Evolutionary conservation across 2,329 filamentous ascomycete species (phyloP), one percentile per base, ranked within the genome.

Genomic region (Chaetomiaceae sp.): DNA sequence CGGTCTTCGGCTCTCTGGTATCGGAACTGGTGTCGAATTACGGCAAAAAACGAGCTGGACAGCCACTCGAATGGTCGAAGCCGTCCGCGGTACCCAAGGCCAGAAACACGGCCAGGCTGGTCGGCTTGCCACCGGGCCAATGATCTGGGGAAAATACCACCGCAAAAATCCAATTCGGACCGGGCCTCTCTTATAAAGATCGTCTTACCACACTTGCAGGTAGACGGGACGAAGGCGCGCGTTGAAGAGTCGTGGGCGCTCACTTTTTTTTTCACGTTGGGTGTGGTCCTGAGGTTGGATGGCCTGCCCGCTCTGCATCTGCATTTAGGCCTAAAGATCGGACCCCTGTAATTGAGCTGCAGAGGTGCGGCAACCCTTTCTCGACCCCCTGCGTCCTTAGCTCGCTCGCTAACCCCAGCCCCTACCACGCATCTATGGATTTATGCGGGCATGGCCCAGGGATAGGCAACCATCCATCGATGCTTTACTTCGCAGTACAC

Each of bases 241-340:
- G 40, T 47, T 42, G 48, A 41, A 29, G 36, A 42, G 26, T 42
- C 35, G 42, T 45, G 42, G 38, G 33, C 12, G 26, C 17, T 22
- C 33, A 14, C 36, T 24, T 30, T 48, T 48, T 48, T 53, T 56
- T 49, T 48, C 15, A 30, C 10, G 29, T 30, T n/a, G 29, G 46
- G 27, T 22, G 18, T 34, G 11, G 26, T 42, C 34, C 38, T 36
- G 7, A n/a, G 29, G 29, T 48, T 47, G 29, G 47, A 53, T 46
- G 37, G 47, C 48, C 48, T 51, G 41, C 50, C 42, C 35, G 19
- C 38, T 35, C 41, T 50, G 47, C 47, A 51, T 45, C 50, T 56
- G 52, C 50, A 53, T 57, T 57, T 51, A 52, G 55, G 55, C 55
- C 55, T 42, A 49, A 56, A 48, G 30, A 20, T 47, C 9, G 22